Evolutionary conservation across 164 flowering plant genomes (phyloP).

Genomic region (Malania oleifera): DNA sequence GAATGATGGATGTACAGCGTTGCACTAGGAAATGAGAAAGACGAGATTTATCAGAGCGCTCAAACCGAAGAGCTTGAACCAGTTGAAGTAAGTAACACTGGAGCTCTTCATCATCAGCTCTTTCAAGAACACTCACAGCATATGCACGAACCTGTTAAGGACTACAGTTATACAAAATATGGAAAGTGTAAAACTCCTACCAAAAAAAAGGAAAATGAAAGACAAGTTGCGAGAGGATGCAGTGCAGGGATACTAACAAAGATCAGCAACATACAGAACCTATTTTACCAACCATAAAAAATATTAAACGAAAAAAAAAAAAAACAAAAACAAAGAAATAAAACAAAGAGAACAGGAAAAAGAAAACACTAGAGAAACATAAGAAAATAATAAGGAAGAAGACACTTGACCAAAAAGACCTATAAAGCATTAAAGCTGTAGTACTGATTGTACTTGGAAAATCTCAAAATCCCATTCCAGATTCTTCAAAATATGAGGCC

Average conservation of each 20-base stretch:
- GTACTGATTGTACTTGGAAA: too few species aligned
- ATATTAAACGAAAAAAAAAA: too few species aligned
- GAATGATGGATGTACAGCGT: conserved; percentile 59
- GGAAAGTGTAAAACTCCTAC: not conserved
- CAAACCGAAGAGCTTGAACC: conserved; percentile 99
- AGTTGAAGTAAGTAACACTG: conserved; percentile 94
- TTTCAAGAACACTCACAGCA: conserved; percentile 98
- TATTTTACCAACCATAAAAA: not conserved
- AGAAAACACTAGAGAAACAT: too few species aligned
- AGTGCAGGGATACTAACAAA: not conserved
- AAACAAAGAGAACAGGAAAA: too few species aligned
- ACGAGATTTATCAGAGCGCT: conserved; percentile 93
- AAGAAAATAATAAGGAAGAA: too few species aligned
- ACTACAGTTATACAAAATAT: too few species aligned
- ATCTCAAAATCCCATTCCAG: not conserved
- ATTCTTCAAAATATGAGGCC: not conserved
- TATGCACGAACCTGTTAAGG: conserved; percentile 90
- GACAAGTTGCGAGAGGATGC: not conserved
- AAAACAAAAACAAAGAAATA: too few species aligned
- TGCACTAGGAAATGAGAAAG: conserved; percentile 90
- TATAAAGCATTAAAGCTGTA: too few species aligned
- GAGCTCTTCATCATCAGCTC: conserved; percentile 99
- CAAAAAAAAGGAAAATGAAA: not conserved
- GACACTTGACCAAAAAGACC: too few species aligned
- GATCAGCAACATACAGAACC: not conserved